Percentiles rank a stretch among this genome's conserved stretches.
Conservation (phyloP, 352 stramenopile genomes). For the Globisporangium yorkense region DNA sequence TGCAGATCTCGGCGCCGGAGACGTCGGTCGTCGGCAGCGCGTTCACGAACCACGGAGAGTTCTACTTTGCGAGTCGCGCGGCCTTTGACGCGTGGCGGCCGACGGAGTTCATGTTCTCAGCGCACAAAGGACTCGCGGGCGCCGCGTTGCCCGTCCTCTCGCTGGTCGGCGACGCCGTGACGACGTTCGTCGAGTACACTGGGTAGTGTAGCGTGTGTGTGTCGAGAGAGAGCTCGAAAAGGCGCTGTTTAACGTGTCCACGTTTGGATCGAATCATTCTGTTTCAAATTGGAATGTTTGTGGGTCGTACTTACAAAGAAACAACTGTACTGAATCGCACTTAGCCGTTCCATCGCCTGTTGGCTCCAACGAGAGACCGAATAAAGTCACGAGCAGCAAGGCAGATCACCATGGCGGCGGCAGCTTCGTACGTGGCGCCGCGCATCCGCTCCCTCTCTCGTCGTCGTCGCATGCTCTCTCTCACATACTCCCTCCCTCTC, state of each 20-base stretch:
- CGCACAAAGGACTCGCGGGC: not conserved
- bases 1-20: slow-evolving; percentile 21
- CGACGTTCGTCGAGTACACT: not conserved
- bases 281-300: too few species aligned
- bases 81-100: slow-evolving; percentile 27
- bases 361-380: too few species aligned
- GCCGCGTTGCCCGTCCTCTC: not conserved
- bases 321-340: too few species aligned
- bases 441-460: too few species aligned
- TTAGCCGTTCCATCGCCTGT: too few species aligned
- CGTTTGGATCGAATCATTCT: too few species aligned
- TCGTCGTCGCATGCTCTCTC: not conserved
- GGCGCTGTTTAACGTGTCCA: too few species aligned
- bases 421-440: slow-evolving; percentile 3
- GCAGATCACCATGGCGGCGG: slow-evolving; percentile 1
- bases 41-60: slow-evolving; percentile 34
- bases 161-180: not conserved
- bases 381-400: not conserved
- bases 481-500: not conserved
- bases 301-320: too few species aligned
- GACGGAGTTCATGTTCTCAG: slow-evolving; percentile 1
- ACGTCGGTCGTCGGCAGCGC: slow-evolving; percentile 31
- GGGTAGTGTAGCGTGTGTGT: too few species aligned
- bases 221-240: too few species aligned
- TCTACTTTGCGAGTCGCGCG: slow-evolving; percentile 28